Conservation (phyloP, 805 yeast genomes). For the Ogataea trehalophila region DNA sequence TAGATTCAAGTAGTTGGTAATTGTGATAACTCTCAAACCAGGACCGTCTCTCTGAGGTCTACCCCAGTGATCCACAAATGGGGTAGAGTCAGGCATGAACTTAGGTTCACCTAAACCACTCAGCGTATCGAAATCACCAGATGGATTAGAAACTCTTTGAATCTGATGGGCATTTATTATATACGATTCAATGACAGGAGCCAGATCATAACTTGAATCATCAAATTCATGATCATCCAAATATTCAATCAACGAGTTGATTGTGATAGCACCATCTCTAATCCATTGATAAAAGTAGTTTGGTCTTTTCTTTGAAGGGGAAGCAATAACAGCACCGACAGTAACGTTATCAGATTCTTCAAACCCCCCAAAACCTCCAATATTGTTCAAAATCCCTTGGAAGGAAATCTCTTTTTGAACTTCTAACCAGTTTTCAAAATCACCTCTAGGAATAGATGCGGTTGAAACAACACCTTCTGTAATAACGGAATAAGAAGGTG, state of each 20-base stretch:
- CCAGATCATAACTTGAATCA: constrained; percentile 16
- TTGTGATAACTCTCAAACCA: constrained; percentile 68
- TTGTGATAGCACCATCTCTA: constrained; percentile 82
- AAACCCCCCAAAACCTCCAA: constrained; percentile 44
- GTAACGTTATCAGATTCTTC: constrained; percentile 36
- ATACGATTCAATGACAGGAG: constrained; percentile 48
- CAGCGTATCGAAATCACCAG: constrained; percentile 54
- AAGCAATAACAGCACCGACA: constrained; percentile 75
- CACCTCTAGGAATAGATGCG: constrained; percentile 26
- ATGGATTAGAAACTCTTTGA: constrained; percentile 64
- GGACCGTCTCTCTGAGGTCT: constrained; percentile 97
- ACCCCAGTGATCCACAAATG: constrained; percentile 76
- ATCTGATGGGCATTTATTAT: constrained; percentile 51
- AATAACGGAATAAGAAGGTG: constrained; percentile 4
- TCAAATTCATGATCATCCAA: constrained; percentile 38
- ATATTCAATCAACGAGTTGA: constrained; percentile 55
- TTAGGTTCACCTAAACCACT: constrained; percentile 88
- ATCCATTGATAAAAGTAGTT: constrained; percentile 89
- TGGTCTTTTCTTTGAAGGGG: constrained; percentile 69
- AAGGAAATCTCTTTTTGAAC: constrained; percentile 40
- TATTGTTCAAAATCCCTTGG: constrained; percentile 44
- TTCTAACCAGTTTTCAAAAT: constrained; percentile 46
- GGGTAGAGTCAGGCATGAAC: constrained; percentile 58
- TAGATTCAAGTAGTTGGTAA: constrained; percentile 48
- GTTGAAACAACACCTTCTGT: constrained; percentile 19